phyloP scores from a whole-genome alignment of 345 rosid species.

The Arabis alpina region DNA sequence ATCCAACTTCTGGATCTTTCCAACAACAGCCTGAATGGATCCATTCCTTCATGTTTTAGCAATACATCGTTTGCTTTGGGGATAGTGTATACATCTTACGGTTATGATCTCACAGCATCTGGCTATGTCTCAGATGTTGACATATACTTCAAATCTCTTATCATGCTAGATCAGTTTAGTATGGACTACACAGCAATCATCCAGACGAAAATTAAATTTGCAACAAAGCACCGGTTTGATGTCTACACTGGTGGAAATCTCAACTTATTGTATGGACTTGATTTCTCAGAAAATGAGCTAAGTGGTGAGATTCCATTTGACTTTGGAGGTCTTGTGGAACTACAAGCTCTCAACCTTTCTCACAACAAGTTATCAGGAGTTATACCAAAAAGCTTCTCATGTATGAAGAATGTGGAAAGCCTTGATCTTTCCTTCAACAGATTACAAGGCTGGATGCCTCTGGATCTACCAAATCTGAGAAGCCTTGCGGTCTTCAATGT shows the following conservation, averaged over 20 bases:
- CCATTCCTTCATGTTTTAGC: constrained; percentile 30
- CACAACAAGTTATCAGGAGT: no score
- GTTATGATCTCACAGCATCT: no score
- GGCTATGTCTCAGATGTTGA: no score
- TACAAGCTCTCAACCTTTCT: no score
- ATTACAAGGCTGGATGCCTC: neutral
- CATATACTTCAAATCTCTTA: neutral
- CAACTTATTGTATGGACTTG: no score
- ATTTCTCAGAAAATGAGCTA: no score
- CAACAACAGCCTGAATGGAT: constrained; percentile 10
- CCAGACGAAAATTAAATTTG: neutral
- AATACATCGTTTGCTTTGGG: constrained; percentile 11
- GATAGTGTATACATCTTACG: neutral
- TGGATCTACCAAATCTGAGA: neutral
- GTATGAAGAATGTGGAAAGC: neutral
- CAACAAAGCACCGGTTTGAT: constrained; percentile 21
- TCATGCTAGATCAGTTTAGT: neutral
- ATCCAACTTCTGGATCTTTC: constrained; percentile 14
- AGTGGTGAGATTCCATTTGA: no score
- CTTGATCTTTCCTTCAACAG: constrained; percentile 18
- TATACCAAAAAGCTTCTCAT: no score
- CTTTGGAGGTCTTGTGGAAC: no score
- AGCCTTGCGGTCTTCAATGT: neutral
- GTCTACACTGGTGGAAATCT: neutral
- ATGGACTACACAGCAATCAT: neutral